phyloP scores from a whole-genome alignment of 495 filamentous ascomycete genomes.

The Neurospora sp. region DNA sequence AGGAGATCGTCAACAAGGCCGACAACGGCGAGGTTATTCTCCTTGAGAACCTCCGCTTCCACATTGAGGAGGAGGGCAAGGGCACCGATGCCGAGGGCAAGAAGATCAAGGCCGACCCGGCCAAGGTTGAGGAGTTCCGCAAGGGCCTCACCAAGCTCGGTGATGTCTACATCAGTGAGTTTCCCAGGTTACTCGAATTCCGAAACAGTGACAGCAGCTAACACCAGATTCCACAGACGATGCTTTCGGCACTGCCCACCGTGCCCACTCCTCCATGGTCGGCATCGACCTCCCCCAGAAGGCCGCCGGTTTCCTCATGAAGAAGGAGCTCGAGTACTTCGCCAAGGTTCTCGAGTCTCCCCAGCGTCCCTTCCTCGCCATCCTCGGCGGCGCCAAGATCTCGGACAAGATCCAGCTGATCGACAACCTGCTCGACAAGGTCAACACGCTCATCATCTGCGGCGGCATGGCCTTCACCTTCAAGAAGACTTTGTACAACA shows the following conservation, averaged over 20 bases:
- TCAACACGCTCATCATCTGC: constrained; percentile 92
- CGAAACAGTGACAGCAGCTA: too few species aligned
- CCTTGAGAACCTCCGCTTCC: constrained; percentile 96
- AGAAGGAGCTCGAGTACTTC: constrained; percentile 99
- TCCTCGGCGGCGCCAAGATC: constrained; percentile 95
- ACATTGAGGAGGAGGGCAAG: constrained; percentile 94
- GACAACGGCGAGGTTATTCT: constrained; percentile 76
- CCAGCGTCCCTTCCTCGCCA: constrained; percentile 93
- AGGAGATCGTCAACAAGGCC: constrained; percentile 80
- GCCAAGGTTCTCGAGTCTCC: constrained; percentile 91
- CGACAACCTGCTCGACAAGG: constrained; percentile 95
- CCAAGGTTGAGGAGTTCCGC: constrained; percentile 82
- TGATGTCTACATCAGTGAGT: constrained; percentile 92
- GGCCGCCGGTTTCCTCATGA: constrained; percentile 95
- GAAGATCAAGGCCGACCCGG: constrained; percentile 96
- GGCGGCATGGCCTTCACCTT: constrained; percentile 99
- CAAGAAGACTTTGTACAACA: constrained; percentile 90
- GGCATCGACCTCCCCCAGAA: constrained; percentile 90
- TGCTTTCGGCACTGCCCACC: constrained; percentile 96
- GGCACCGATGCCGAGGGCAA: constrained; percentile 85
- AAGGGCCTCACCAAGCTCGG: constrained; percentile 90
- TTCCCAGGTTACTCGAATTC: too few species aligned
- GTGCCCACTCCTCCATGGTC: constrained; percentile 98
- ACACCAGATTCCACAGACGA: constrained; percentile 52
- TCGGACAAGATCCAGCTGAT: constrained; percentile 99